Evolutionary conservation across 768 basidiomycete species (phyloP), one percentile per base, ranked within the genome.

Genomic region (Lactifluus volemus): DNA sequence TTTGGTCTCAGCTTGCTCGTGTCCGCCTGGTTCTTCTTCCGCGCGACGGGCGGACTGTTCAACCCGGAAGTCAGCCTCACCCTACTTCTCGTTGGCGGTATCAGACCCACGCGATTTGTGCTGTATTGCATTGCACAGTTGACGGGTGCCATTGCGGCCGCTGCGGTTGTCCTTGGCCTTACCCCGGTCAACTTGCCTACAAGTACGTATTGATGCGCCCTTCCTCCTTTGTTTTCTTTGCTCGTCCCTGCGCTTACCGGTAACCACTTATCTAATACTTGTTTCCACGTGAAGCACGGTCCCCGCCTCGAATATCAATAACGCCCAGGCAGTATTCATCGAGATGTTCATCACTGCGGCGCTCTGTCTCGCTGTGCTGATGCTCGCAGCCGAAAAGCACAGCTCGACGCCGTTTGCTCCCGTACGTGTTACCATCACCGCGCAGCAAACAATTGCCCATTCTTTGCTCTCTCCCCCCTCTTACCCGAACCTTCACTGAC

Each of bases 351-450:
- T 82, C 65, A 86, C 85, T 14, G 75, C 80, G 12, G 75, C 76
- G 15, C 75, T 87, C 44, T 79, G 82, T 47, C 70, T 85, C 14
- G 75, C 86, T 6, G 83, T 86, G n/a, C 78, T 87, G 63, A 86
- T 88, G 84, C 70, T 88, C 29, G 86, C 86, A 4, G 83, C 82
- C 15, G 86, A 87, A 71, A 87, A 87, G 71, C 85, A 86, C 65
- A 73, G 75, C 30, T 75, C 76, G 2, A 87, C 85, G 1, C 82
- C 85, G 0, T 84, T 86, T 66, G 85, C 85, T 19, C 86, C 86
- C n/a, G 83, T 84, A 63, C 49, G 72, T 67, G 17, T 34, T n/a
- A 15, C 11, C 14, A 14, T 41, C 9, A 5, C 30, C 15, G 15
- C 41, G 1, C 11, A n/a, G 17, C 3, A 11, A 38, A 25, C 25